These are phyloP conservation scores for Globisporangium okanoganense DNA, from an alignment of 352 stramenopile species.

Conservation along the genomic window DNA sequence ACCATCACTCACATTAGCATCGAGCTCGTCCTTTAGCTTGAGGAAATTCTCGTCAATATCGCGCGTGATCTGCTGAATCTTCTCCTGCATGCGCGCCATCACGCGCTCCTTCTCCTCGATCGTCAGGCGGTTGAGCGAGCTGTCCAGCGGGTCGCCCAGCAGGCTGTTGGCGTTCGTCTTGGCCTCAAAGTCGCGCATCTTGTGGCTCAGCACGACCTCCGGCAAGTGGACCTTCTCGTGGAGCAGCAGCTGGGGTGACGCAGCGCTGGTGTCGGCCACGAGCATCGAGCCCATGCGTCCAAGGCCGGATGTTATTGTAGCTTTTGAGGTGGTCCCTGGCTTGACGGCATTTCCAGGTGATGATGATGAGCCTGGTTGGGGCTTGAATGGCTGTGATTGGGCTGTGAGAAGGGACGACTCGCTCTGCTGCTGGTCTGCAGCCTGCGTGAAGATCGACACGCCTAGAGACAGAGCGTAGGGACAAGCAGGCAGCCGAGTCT, in stretches of 20 bases:
- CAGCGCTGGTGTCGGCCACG: not conserved
- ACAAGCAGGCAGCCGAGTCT: too few relatives aligned
- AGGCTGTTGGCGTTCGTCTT: slow-evolving; percentile 47
- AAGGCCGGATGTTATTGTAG: not conserved
- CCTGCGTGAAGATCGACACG: slow-evolving; percentile 50
- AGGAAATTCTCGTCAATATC: slow-evolving; percentile 57
- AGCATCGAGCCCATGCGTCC: not conserved
- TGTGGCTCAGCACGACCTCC: slow-evolving; percentile 69
- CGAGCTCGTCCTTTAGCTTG: slow-evolving; percentile 41
- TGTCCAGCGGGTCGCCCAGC: slow-evolving; percentile 55
- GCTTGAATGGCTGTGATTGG: not conserved
- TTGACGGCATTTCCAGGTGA: not conserved
- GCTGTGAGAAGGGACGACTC: not conserved
- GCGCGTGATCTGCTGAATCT: slow-evolving; percentile 56
- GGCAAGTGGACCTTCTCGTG: slow-evolving; percentile 52
- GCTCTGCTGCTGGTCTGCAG: slow-evolving; percentile 14
- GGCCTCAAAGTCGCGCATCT: slow-evolving; percentile 78
- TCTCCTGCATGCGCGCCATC: slow-evolving; percentile 67
- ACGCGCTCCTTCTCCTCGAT: slow-evolving; percentile 72
- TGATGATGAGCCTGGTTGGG: not conserved
- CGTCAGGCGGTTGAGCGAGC: slow-evolving; percentile 42
- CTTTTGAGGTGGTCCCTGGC: not conserved
- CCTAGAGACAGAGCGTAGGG: too few relatives aligned
- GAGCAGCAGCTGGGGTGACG: not conserved
- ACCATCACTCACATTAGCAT: slow-evolving; percentile 30